Conservation (phyloP, 805 yeast genomes). For the Wickerhamomyces subpelliculosus region DNA sequence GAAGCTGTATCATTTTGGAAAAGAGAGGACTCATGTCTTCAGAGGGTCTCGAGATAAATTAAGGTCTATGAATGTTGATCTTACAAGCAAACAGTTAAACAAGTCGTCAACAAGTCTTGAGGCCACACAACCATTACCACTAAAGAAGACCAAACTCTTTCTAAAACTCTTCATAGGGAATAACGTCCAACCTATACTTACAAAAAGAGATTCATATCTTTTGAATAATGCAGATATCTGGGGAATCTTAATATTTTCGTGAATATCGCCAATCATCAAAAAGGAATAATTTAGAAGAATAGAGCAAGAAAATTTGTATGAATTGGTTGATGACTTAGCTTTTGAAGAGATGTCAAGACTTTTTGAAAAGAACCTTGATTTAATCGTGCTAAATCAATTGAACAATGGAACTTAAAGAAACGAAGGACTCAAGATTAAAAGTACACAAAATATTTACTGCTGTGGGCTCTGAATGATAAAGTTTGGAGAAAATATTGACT, state of each 20-base stretch:
- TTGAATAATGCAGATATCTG: conserved; percentile 11
- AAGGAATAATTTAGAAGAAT: conserved; percentile 58
- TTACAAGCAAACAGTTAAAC: no score
- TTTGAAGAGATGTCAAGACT: conserved; percentile 26
- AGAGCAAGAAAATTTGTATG: conserved; percentile 48
- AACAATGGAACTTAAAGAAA: conserved; percentile 19
- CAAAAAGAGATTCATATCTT: conserved; percentile 12
- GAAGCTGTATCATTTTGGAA: no score
- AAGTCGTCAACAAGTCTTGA: no score
- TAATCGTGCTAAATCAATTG: conserved; percentile 20
- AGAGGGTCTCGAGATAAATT: no score
- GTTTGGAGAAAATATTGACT: conserved; percentile 26
- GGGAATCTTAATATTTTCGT: conserved; percentile 13
- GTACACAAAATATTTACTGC: conserved; percentile 18
- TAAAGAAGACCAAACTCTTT: background rate
- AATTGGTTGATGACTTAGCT: conserved; percentile 29
- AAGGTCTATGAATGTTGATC: no score
- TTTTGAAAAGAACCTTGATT: conserved; percentile 27
- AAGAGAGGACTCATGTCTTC: no score
- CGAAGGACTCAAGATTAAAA: conserved; percentile 11
- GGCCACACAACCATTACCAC: background rate
- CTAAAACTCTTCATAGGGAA: conserved; percentile 7
- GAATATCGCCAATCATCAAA: conserved; percentile 18
- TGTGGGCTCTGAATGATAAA: conserved; percentile 30
- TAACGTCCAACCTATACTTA: conserved; percentile 14